Evolutionary conservation across 768 basidiomycete genomes (phyloP).

Genomic region (Leccinum boreale): DNA sequence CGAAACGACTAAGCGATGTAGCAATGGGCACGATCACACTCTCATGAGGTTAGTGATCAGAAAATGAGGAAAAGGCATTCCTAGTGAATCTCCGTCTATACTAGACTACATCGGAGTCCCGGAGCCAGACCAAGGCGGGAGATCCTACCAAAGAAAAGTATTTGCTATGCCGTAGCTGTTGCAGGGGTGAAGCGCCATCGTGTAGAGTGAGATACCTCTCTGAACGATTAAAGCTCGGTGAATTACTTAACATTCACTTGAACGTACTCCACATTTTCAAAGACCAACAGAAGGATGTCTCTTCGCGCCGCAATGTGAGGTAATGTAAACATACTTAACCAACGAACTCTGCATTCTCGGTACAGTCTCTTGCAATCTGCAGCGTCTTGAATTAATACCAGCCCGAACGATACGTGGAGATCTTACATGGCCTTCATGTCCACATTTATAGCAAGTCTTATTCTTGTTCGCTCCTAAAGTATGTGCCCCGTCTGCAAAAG

Average conservation of each 20-base stretch:
- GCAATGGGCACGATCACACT: neutral
- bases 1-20: neutral
- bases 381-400: constrained; percentile 5
- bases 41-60: neutral
- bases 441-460: constrained; percentile 88
- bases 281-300: constrained; percentile 10
- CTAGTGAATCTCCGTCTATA: constrained; percentile 15
- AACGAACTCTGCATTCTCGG: constrained; percentile 51
- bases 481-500: constrained; percentile 43
- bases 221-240: constrained; percentile 3
- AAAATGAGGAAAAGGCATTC: constrained; percentile 8
- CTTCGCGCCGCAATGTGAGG: constrained; percentile 5
- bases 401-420: neutral
- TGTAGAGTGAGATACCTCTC: neutral
- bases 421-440: constrained; percentile 83
- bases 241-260: constrained; percentile 13
- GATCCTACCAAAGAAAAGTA: neutral
- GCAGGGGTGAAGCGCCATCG: neutral
- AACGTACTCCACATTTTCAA: constrained; percentile 18
- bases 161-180: neutral
- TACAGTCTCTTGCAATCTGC: constrained; percentile 66
- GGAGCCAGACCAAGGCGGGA: neutral
- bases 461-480: constrained; percentile 47
- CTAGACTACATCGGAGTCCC: constrained; percentile 1
- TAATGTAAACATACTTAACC: constrained; percentile 33